phyloP scores from a whole-genome alignment of 2,329 filamentous ascomycete species.

The Ceratocystis colombiana region DNA sequence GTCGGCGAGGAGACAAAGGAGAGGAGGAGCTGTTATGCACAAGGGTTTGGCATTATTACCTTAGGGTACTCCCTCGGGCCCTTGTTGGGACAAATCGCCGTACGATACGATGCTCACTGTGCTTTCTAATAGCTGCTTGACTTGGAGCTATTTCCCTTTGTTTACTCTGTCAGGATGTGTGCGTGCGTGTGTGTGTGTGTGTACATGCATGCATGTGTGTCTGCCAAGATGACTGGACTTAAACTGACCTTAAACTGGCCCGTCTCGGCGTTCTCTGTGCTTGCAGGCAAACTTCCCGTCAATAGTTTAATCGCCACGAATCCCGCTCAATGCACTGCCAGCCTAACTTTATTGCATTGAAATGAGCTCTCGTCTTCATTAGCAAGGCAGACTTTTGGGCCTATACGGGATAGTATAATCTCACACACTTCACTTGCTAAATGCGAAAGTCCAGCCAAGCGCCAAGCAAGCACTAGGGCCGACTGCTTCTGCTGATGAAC shows the following conservation, averaged over 20 bases:
- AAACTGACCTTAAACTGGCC: background rate
- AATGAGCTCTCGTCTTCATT: background rate
- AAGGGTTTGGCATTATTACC: background rate
- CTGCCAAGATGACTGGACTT: background rate
- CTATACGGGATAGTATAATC: background rate
- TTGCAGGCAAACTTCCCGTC: conserved; percentile 1
- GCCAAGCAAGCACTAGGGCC: conserved; percentile 4
- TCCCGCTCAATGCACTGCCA: conserved; percentile 5
- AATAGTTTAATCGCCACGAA: conserved; percentile 10
- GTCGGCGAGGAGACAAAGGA: background rate
- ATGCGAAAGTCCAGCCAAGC: background rate
- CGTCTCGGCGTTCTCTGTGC: background rate
- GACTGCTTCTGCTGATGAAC: background rate
- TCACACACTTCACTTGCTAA: background rate
- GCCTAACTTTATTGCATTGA: background rate
- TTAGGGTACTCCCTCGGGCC: background rate
- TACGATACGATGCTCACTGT: background rate
- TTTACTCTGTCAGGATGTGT: background rate
- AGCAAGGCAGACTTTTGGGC: background rate
- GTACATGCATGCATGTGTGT: too few species aligned
- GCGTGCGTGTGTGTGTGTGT: background rate
- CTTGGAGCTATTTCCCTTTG: background rate
- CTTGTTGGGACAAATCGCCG: conserved; percentile 8
- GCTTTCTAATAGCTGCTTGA: background rate
- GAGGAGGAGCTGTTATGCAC: background rate